Base-by-base conservation (phyloP, 768 basidiomycete genomes). In the Kwoniella sp. region DNA sequence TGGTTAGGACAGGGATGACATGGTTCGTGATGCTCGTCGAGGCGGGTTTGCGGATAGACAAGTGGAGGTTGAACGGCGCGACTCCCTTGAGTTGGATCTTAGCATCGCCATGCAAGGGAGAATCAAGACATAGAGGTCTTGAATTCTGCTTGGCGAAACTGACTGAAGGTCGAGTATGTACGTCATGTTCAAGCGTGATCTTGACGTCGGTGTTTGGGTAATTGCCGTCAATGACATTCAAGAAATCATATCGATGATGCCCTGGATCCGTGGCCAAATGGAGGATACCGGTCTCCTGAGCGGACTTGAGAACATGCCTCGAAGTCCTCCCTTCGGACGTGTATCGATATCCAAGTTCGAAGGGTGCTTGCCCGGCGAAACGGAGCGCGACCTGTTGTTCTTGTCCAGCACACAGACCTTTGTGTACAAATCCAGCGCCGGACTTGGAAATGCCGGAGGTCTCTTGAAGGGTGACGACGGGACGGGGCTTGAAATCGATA, bases 311-410 rank as follows among this genome's bases (percentile, higher is more conserved):
- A 13, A 62, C 68, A 40, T 76, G 68, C 29, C 63, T 62, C 19
- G 56, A 63, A 13, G 70, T 67, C 25, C 62, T 58, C 3, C 65
- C 64, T 26, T 65, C 64, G 6, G 65, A 40, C 0, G 88, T 90
- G 58, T 92, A 86, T 68, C 91, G 90, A 79, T 94, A 96, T 85
- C 86, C 88, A 66, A 95, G 87, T 76, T 95, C 88, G 85, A 94
- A 97, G 0, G 93, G 93, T n/a, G 91, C 88, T 22, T 88, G 87
- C 55, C 93, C 93, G 90, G 70, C 85, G 50, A 97, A 82, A 21
- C 89, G 87, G n/a, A 97, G 83, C 65, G 92, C 90, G 55, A 92
- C 89, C 72, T 91, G 86, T 64, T 88, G 89, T 64, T 85, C 85
- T 29, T 83, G 82, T n/a, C 89, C 90, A 78, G 91, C 89, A 74